Percentiles rank a stretch among this genome's conserved stretches.
phyloP scores from a whole-genome alignment of 2,329 filamentous ascomycete species.

The Aspergillus piperis region DNA sequence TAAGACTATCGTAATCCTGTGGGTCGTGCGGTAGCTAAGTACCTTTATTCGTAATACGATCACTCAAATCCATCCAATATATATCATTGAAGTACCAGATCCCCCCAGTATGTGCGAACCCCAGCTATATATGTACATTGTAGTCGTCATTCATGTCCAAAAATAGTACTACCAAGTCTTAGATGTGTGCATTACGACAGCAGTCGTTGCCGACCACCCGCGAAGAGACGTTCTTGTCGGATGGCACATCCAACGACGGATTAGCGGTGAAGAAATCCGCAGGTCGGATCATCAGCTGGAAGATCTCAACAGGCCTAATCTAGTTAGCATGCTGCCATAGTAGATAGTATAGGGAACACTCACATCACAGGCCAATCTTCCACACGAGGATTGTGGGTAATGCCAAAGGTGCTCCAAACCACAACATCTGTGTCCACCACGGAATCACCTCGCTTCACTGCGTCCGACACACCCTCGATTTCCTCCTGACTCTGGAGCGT shows the following conservation, averaged over 20 bases:
- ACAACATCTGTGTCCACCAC: slow-evolving; percentile 46
- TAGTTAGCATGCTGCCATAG: slow-evolving; percentile 10
- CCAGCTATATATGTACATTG: slow-evolving; percentile 7
- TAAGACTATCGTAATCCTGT: neutral
- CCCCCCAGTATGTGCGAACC: too few species aligned
- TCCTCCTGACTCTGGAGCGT: slow-evolving; percentile 54
- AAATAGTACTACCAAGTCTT: neutral
- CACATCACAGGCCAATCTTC: slow-evolving; percentile 50
- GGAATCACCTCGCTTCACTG: slow-evolving; percentile 33
- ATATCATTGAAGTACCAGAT: neutral
- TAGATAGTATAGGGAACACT: slow-evolving; percentile 4
- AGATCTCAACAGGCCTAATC: slow-evolving; percentile 39
- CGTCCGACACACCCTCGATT: slow-evolving; percentile 36
- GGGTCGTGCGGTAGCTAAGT: too few species aligned
- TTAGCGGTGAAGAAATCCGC: slow-evolving; percentile 58
- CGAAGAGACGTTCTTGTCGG: slow-evolving; percentile 37
- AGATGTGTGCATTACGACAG: slow-evolving; percentile 36
- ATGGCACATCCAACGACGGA: slow-evolving; percentile 56
- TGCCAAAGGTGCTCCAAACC: slow-evolving; percentile 48
- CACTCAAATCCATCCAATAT: neutral
- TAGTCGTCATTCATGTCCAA: slow-evolving; percentile 10
- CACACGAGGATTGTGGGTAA: slow-evolving; percentile 48
- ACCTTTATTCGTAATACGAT: too few species aligned
- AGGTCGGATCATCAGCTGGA: slow-evolving; percentile 48
- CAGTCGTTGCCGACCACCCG: slow-evolving; percentile 34